Base-by-base conservation (phyloP, 192 early-diverging fungal species). In the Coemansia sp. region DNA sequence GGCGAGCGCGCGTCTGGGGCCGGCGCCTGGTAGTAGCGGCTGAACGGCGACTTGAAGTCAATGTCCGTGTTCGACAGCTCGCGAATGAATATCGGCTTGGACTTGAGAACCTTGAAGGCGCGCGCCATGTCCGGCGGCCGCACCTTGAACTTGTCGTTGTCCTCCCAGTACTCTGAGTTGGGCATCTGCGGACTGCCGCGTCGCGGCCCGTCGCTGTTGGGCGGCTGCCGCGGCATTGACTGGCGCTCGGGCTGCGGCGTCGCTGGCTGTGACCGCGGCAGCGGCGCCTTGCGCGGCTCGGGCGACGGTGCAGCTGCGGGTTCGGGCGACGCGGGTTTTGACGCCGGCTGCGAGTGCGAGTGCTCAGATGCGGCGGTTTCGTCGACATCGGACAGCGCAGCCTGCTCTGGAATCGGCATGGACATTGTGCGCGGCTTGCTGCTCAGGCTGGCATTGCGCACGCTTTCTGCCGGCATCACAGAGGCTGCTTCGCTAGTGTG, bases 81-180 rank as follows among this genome's bases (percentile, higher is more conserved):
- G 45, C 68, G 71, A 47, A 80, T 58, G 29, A 67, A 64, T 5
- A 80, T 71, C 0, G 76, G 76, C 71, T 71, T 60, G 29, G 71
- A 74, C 61, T 65, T 70, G 40, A 80, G 77, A 11, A 80, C 59
- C 6, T 67, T 67, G 51, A 80, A 80, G 11, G 77, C 77, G n/a
- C 64, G 46, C 29, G 59, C 42, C 77, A 80, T 80, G 59, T 80
- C 60, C 28, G 71, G 77, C 54, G 71, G 71, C 6, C 45, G 62
- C 69, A 79, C 53, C 46, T 43, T 61, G 76, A 62, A 79, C 53
- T 69, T 65, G 24, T 72, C 76, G 45, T 53, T 38, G 46, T 79
- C 76, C 12, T 71, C 75, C 75, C 75, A 78, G 65, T 78, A 72
- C 38, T 57, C 61, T 0, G 75, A 69, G 27, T 64, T 69, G 11